Base-by-base conservation (phyloP, 306 rosid genomes). In the Carpinus fangiana region DNA sequence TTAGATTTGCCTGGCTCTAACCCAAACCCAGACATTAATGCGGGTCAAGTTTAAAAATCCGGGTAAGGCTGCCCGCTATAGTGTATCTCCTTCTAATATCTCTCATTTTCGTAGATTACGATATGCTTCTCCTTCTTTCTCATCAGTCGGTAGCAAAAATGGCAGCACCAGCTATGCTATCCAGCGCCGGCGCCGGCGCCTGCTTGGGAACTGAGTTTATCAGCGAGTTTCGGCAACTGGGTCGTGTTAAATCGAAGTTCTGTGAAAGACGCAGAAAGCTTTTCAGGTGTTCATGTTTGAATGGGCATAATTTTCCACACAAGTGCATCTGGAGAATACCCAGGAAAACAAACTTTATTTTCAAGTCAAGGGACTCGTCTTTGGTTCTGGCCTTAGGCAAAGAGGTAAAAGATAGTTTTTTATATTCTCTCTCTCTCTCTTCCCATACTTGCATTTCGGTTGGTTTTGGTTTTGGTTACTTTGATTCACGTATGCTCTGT, bases 401-500 rank as follows among this genome's bases (percentile, higher is more conserved):
- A 85, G 93, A 87, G 57, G 88, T 96, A 46, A 90, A 87, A 53
- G 93, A 89, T 53, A 83, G 87, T 79, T 87, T 87, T 92, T 96
- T 92, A 85, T 7, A 38, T 0, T 17, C 5, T 13, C 46, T 74
- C 72, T 55, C 54, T 14, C 14, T 4, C 69, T 26, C 53, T 45
- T 10, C 61, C 34, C 12, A 3, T 57, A 20, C 34, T 31, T 50
- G 54, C 20, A 72, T 50, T 45, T 54, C 18, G 45, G 66, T 47
- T 21, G 1, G 2, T 47, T 31, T 64, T 47, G 4, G 26, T 86
- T 71, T 73, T 61, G 31, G 13, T 2, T 76, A 73, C 61, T 73
- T 11, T 47, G 52, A 76, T 45, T 79, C 69, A 21, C 38, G 52
- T 43, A 45, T 5, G 1, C 28, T 65, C 51, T 7, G 57, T 65